Evolutionary conservation across 164 flowering plant species (phyloP), one percentile per base, ranked within the genome.

Genomic region (Dillenia suffruticosa): DNA sequence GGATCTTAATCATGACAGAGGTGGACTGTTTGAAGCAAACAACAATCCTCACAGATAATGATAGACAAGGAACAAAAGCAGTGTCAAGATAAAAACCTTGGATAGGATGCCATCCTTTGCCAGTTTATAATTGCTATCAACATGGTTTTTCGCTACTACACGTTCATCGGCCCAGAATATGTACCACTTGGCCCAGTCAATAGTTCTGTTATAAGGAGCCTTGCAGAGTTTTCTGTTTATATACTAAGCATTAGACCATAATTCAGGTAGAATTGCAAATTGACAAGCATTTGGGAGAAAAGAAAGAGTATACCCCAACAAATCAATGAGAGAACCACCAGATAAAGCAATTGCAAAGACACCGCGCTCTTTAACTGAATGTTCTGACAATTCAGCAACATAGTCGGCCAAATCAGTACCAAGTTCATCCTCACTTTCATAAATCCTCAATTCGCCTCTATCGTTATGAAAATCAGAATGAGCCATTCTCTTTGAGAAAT

Each of bases 101-200:
- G 93, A 85, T 54, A 91, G 71, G 56, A 91, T 67, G 9, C 75
- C 72, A 65, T 89, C 90, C 74, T 85, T 87, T 9, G 86, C 87
- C 10, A 84, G 79, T 82, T 84, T 89, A 51, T 91, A 91, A 65
- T 91, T 91, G 83, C 96, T 91, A 65, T 89, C 94, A 3, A 76
- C 61, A 58, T 91, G 97, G 63, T 50, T 84, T 71, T 89, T 91
- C 0, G 92, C 75, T 40, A 91, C 97, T 32, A 85, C 90, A 50
- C 93, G 85, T 69, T 91, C 96, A 51, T 91, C 97, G 8, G 76
- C 96, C 97, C 93, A 91, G 72, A 87, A 87, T 54, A 91, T 68
- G 63, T 91, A 72, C 97, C 97, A 89, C 62, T 82, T 87, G 22
- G 82, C 78, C 97, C 97, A 89, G 63, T 91, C 94, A 49, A 91